Conservation (phyloP, 1,284 basidiomycete species). For the Austroboletus novae-zelandiae region DNA sequence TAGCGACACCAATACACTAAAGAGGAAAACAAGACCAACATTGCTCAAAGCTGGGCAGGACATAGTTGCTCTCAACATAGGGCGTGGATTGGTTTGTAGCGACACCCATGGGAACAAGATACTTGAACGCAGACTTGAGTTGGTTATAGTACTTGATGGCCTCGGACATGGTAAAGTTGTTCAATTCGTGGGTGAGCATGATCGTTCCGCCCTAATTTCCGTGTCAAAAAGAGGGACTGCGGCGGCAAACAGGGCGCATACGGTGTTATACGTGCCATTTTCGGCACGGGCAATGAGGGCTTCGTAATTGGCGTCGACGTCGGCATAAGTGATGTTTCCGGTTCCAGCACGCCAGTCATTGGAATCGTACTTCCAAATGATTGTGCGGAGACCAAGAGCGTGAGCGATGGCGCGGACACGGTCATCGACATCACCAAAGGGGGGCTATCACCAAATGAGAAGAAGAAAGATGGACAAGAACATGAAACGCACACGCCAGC, state of each 20-base stretch:
- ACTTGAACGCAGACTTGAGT: constrained; percentile 43
- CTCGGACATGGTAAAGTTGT: constrained; percentile 50
- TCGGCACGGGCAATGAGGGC: constrained; percentile 36
- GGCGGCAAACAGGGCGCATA: constrained; percentile 14
- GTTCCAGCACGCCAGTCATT: constrained; percentile 63
- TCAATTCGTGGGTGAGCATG: constrained; percentile 48
- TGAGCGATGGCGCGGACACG: constrained; percentile 67
- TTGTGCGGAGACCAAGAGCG: constrained; percentile 56
- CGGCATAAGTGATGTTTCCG: constrained; percentile 40
- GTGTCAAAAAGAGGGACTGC: neutral
- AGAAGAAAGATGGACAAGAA: neutral
- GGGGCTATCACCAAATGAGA: constrained; percentile 40
- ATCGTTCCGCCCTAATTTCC: constrained; percentile 42
- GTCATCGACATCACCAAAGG: constrained; percentile 64
- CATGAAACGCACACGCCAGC: constrained; percentile 51
- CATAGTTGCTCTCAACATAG: constrained; percentile 44
- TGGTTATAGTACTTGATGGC: constrained; percentile 41
- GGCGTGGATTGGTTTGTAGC: constrained; percentile 46
- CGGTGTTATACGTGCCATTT: constrained; percentile 41
- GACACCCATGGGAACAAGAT: constrained; percentile 49
- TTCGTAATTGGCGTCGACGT: constrained; percentile 44
- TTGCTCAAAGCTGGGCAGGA: constrained; percentile 42
- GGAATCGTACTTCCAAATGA: constrained; percentile 70
- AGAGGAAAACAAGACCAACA: constrained; percentile 34
- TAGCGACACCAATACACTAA: neutral